Percentiles rank a stretch among this genome's conserved stretches.
phyloP scores from a whole-genome alignment of 805 yeast genomes.

The Danielia reshetovae region DNA sequence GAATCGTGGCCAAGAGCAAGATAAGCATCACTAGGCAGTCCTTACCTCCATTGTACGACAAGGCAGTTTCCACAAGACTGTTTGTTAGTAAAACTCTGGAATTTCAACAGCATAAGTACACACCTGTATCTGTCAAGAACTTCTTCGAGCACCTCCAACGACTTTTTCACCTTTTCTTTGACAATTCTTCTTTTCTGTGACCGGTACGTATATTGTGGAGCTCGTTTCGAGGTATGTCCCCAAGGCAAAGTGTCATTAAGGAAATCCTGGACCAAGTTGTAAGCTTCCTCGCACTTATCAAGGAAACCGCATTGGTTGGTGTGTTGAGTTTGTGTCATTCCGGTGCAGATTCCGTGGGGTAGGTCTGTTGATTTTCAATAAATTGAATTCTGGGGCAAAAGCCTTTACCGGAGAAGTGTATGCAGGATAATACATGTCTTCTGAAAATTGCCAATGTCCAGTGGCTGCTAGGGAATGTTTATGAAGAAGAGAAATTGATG shows the following conservation, averaged over 20 bases:
- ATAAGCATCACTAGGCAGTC: conserved; percentile 90
- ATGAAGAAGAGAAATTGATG: no score
- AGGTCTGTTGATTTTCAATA: no score
- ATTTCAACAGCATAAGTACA: no score
- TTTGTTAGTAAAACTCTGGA: conserved; percentile 19
- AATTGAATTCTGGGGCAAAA: conserved; percentile 1
- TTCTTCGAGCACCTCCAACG: conserved; percentile 24
- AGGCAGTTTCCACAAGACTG: conserved; percentile 53
- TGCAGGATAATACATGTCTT: background rate
- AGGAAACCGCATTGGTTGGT: conserved; percentile 6
- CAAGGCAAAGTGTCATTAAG: conserved; percentile 27
- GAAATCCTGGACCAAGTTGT: conserved; percentile 27
- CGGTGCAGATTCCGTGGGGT: background rate
- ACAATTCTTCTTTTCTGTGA: conserved; percentile 20
- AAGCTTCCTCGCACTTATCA: conserved; percentile 29
- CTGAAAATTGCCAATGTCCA: no score
- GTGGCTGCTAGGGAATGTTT: no score
- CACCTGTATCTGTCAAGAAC: conserved; percentile 32
- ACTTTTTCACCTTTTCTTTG: conserved; percentile 24
- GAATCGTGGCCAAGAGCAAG: conserved; percentile 57
- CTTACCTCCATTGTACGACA: conserved; percentile 94
- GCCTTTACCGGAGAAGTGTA: background rate
- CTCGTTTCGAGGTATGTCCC: conserved; percentile 18
- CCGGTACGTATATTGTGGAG: conserved; percentile 19
- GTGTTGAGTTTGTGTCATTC: conserved; percentile 3